These are phyloP conservation scores for Oleoguttula mirabilis DNA, from an alignment of 495 filamentous ascomycete genomes.

Conservation along the genomic window DNA sequence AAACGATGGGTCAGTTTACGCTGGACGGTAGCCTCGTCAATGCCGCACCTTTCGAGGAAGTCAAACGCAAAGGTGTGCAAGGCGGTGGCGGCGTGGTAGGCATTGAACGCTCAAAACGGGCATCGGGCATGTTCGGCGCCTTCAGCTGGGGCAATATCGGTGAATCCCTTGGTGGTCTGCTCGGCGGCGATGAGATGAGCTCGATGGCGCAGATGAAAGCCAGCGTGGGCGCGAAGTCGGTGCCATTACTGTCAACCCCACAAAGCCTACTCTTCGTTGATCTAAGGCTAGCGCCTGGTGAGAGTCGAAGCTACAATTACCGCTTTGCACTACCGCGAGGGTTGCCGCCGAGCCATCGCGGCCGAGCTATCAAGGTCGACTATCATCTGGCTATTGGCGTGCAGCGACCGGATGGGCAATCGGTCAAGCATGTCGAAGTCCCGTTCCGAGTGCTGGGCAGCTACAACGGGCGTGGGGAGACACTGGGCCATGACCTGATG, in stretches of 20 bases:
- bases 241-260: slow-evolving; percentile 86
- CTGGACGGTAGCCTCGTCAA: slow-evolving; percentile 86
- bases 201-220: slow-evolving; percentile 90
- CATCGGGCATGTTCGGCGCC: slow-evolving; percentile 67
- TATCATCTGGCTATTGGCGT: slow-evolving; percentile 90
- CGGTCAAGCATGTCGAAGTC: slow-evolving; percentile 79
- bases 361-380: slow-evolving; percentile 84
- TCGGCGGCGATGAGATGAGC: slow-evolving; percentile 76
- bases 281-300: slow-evolving; percentile 71
- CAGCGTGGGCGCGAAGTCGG: slow-evolving; percentile 61
- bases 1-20: slow-evolving; percentile 84
- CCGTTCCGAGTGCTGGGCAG: slow-evolving; percentile 91
- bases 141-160: slow-evolving; percentile 85
- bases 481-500: slow-evolving; percentile 82
- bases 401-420: slow-evolving; percentile 71
- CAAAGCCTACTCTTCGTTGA: slow-evolving; percentile 96
- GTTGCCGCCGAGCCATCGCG: slow-evolving; percentile 78
- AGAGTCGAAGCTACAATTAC: slow-evolving; percentile 79
- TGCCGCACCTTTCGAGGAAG: slow-evolving; percentile 81
- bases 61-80: slow-evolving; percentile 87
- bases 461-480: slow-evolving; percentile 60
- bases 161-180: slow-evolving; percentile 73
- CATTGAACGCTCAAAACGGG: slow-evolving; percentile 60
- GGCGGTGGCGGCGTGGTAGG: slow-evolving; percentile 69
- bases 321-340: slow-evolving; percentile 74